Conservation (phyloP, 1,284 basidiomycete genomes). For the Porodaedalea pini region DNA sequence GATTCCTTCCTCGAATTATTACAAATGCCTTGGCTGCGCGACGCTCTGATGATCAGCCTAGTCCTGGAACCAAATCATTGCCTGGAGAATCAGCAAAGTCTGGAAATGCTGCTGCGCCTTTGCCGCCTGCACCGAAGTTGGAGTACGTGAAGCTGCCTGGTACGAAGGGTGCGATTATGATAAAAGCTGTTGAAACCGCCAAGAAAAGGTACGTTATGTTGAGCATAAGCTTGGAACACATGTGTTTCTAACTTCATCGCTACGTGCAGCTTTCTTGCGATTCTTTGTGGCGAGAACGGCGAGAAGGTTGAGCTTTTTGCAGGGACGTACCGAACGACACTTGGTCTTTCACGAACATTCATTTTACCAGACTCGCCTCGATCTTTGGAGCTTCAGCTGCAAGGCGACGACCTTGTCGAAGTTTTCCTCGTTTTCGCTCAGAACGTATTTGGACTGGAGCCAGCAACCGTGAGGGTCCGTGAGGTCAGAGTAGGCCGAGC, state of each 20-base stretch:
- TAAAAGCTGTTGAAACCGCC: constrained; percentile 81
- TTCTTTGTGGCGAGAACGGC: constrained; percentile 87
- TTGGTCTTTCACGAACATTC: constrained; percentile 79
- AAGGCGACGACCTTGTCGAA: constrained; percentile 86
- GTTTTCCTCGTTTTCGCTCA: constrained; percentile 84
- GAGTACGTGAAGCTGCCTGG: constrained; percentile 88
- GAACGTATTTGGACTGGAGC: constrained; percentile 85
- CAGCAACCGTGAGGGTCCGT: constrained; percentile 84
- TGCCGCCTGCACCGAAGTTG: constrained; percentile 73
- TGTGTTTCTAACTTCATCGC: not conserved
- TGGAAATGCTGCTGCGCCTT: constrained; percentile 37
- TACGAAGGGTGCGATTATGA: constrained; percentile 78
- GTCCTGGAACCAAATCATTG: constrained; percentile 28
- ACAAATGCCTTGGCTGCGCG: constrained; percentile 58
- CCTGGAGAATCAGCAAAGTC: constrained; percentile 36
- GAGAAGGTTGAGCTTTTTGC: constrained; percentile 90
- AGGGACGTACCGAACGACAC: constrained; percentile 76
- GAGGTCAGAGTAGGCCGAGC: constrained; percentile 85
- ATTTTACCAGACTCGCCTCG: constrained; percentile 85
- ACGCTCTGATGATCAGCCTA: constrained; percentile 53
- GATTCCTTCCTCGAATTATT: constrained; percentile 69
- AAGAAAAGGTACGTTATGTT: constrained; percentile 66
- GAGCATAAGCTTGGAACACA: constrained; percentile 14
- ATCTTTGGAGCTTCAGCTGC: constrained; percentile 81
- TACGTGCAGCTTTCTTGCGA: constrained; percentile 72